Evolutionary conservation across 2,329 filamentous ascomycete genomes (phyloP).

Genomic region (Calonectria pseudoreteaudii): DNA sequence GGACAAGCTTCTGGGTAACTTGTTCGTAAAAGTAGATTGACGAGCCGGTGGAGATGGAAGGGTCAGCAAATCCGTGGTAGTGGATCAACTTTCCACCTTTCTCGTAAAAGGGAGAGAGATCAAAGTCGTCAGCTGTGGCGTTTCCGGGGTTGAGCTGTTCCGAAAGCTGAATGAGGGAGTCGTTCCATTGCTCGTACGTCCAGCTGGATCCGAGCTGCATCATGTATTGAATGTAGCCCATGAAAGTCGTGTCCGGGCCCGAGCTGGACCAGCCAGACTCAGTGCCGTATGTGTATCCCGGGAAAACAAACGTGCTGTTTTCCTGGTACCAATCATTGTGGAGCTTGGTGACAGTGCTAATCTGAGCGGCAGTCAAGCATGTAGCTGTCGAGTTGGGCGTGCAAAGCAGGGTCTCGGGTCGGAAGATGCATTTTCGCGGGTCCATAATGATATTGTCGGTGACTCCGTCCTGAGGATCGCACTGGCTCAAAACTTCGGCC

Average conservation of each 20-base stretch:
- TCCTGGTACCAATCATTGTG: not conserved
- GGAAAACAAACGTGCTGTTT: not conserved
- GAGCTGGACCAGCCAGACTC: not conserved
- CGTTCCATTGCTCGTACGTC: not conserved
- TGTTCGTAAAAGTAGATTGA: not conserved
- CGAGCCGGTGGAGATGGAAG: not conserved
- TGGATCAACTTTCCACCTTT: slow-evolving; percentile 56
- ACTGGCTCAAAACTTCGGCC: slow-evolving; percentile 58
- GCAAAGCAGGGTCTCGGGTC: slow-evolving; percentile 54
- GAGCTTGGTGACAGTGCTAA: not conserved
- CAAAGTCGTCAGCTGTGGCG: slow-evolving; percentile 51
- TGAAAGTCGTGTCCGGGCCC: not conserved
- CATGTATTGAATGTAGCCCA: not conserved
- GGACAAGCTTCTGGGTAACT: not conserved
- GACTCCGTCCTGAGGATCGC: slow-evolving; percentile 61
- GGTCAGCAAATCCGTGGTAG: slow-evolving; percentile 57
- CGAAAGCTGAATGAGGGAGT: slow-evolving; percentile 32
- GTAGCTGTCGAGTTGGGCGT: slow-evolving; percentile 12
- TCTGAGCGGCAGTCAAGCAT: not conserved
- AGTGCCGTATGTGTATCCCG: not conserved
- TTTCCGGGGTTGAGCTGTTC: slow-evolving; percentile 50
- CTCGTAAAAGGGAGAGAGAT: slow-evolving; percentile 50
- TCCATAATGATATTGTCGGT: slow-evolving; percentile 60
- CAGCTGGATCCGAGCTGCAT: not conserved
- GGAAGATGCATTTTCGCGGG: slow-evolving; percentile 57